phyloP scores from a whole-genome alignment of 2,329 filamentous ascomycete genomes.

The Hypomyces rosellus region DNA sequence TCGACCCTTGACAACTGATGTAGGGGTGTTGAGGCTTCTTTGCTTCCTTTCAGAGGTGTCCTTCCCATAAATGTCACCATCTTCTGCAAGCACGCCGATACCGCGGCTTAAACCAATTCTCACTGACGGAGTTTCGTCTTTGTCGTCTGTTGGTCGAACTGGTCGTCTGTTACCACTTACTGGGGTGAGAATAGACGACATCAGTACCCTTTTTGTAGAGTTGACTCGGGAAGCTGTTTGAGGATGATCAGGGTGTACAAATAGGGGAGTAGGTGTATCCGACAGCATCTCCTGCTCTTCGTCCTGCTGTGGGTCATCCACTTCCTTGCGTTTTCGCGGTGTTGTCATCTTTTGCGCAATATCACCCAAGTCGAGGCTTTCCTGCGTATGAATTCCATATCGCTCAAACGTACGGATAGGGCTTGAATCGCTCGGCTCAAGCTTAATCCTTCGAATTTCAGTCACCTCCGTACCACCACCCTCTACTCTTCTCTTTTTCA shows the following conservation, averaged over 20 bases:
- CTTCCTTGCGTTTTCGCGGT: slow-evolving; percentile 28
- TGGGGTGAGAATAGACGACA: slow-evolving; percentile 29
- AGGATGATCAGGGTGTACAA: slow-evolving; percentile 15
- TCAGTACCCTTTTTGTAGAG: slow-evolving; percentile 11
- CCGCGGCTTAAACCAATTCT: slow-evolving; percentile 26
- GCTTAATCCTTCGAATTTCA: slow-evolving; percentile 34
- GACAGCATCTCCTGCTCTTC: slow-evolving; percentile 4
- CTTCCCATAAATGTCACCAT: slow-evolving; percentile 32
- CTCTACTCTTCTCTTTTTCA: slow-evolving; percentile 42
- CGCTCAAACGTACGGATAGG: slow-evolving; percentile 19
- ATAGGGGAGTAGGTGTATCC: slow-evolving; percentile 15
- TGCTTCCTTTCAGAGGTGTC: slow-evolving; percentile 7
- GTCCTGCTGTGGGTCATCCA: slow-evolving; percentile 14
- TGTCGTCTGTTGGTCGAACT: slow-evolving; percentile 18
- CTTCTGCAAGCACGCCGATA: slow-evolving; percentile 42
- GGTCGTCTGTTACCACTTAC: slow-evolving; percentile 29
- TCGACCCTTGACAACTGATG: slow-evolving; percentile 19
- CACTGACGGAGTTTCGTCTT: slow-evolving; percentile 12
- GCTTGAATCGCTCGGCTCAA: slow-evolving; percentile 29
- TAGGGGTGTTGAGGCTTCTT: slow-evolving; percentile 2
- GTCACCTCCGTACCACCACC: slow-evolving; percentile 18
- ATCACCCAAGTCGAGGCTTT: slow-evolving; percentile 52
- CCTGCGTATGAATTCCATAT: slow-evolving; percentile 34
- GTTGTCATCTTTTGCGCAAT: slow-evolving; percentile 28
- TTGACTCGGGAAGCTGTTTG: slow-evolving; percentile 2